phyloP scores from a whole-genome alignment of 2,329 filamentous ascomycete species.

The Fusarium concolor region DNA sequence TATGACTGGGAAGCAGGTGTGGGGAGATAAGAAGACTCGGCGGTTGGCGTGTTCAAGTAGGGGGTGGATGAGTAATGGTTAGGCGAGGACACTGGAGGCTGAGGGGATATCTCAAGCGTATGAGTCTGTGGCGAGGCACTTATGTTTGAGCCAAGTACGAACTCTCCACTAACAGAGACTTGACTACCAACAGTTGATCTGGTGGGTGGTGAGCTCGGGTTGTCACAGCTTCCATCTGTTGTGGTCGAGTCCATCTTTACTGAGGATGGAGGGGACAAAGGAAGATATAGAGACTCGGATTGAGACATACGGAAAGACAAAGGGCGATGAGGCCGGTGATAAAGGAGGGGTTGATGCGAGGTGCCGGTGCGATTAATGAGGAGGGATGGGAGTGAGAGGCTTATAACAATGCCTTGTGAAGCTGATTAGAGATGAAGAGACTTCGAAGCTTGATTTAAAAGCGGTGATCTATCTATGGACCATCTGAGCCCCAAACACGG shows the following conservation, averaged over 20 bases:
- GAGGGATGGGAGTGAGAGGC: constrained; percentile 26
- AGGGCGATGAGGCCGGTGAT: constrained; percentile 33
- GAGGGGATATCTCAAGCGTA: constrained; percentile 35
- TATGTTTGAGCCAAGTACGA: constrained; percentile 40
- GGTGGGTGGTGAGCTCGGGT: constrained; percentile 45
- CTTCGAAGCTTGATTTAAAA: constrained; percentile 40
- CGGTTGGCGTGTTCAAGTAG: constrained; percentile 41
- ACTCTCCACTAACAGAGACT: constrained; percentile 36
- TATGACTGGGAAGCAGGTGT: constrained; percentile 44
- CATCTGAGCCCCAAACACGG: constrained; percentile 47
- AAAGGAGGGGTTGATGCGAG: constrained; percentile 37
- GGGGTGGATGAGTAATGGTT: constrained; percentile 40
- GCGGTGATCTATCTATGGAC: constrained; percentile 48
- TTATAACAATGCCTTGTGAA: constrained; percentile 42
- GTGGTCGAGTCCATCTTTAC: constrained; percentile 47
- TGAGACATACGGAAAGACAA: constrained; percentile 48
- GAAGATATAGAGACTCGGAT: constrained; percentile 45
- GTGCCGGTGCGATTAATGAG: constrained; percentile 34
- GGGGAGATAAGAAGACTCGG: constrained; percentile 43
- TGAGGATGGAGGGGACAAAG: constrained; percentile 46
- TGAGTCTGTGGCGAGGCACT: constrained; percentile 41
- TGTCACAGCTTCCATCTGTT: constrained; percentile 45
- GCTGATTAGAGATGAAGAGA: constrained; percentile 37
- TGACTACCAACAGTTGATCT: constrained; percentile 43
- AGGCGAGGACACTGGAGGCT: constrained; percentile 39